Evolutionary conservation across 108 stramenopile species (phyloP).

Genomic region (Fragilariopsis cylindrus): DNA sequence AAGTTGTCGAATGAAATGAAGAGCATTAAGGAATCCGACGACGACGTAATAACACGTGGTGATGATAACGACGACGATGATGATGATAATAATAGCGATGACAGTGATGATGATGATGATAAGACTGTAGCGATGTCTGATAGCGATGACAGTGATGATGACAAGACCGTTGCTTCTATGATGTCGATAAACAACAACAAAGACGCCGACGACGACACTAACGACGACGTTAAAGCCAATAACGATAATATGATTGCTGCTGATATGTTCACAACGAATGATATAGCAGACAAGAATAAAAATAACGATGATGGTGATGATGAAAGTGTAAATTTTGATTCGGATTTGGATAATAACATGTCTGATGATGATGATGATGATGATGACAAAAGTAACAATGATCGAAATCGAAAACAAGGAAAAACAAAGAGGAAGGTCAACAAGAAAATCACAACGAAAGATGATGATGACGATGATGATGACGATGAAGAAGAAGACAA

Average conservation of each 20-base stretch:
- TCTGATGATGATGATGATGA: neutral
- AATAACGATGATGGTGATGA: neutral
- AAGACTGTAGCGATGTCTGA: neutral
- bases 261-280: neutral
- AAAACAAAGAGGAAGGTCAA: neutral
- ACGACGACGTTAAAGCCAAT: neutral
- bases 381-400: neutral
- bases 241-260: no score
- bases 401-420: neutral
- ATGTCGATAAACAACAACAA: neutral
- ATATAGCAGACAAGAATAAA: neutral
- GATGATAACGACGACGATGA: neutral
- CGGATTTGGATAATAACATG: neutral
- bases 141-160: neutral
- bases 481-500: neutral
- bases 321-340: neutral
- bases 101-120: slow-evolving; percentile 2
- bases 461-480: neutral
- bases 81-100: neutral
- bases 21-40: neutral
- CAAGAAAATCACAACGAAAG: neutral
- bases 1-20: neutral
- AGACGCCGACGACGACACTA: neutral
- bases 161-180: neutral
- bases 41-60: neutral